Base-by-base conservation (phyloP, 2,329 filamentous ascomycete species). In the Chaetomiaceae sp. region DNA sequence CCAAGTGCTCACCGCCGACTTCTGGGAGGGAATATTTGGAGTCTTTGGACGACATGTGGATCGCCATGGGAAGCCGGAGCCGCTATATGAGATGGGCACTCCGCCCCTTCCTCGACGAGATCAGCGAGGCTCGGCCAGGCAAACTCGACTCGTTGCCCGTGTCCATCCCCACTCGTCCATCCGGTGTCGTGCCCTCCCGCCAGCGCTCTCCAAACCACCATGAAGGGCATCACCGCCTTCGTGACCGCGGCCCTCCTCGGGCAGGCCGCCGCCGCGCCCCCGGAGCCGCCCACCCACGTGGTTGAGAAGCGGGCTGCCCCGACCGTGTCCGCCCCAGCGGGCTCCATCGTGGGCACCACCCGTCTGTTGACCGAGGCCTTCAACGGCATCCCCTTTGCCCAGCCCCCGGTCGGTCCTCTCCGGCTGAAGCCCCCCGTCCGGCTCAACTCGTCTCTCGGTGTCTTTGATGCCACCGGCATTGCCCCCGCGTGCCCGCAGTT, bases 341-440 rank as follows among this genome's bases (percentile, higher is more conserved):
- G 81, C 34, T 85, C 78, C 4, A 70, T 88, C 31, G 66, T 78
- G 38, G 83, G 82, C 34, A 52, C 69, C 60, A 55, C 64, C n/a
- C 55, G 68, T 2, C 62, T 66, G 3, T 68, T 70, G 23, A 76
- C 89, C 19, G 88, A 92, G 53, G 80, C 75, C 23, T 91, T 89
- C 72, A 82, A 79, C 51, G 87, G 84, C 20, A 89, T 94, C 52
- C 88, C 88, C 3, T 94, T 84, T 64, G 87, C 88, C 2, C 74
- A 88, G 57, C 78, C 87, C 1, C 88, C 88, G 0, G 75, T 80
- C 0, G 87, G 85, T 0, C 66, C 74, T 3, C 72, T 89, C 22
- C 83, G 89, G 15, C 77, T 94, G 31, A 84, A 80, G 64, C 84
- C 86, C 6, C 89, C 89, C 1, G 77, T 83, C 63, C 73, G 78